Percentiles rank a stretch among this genome's conserved stretches.
Conservation (phyloP, 768 basidiomycete species). For the Termitomyces eurrhizus region DNA sequence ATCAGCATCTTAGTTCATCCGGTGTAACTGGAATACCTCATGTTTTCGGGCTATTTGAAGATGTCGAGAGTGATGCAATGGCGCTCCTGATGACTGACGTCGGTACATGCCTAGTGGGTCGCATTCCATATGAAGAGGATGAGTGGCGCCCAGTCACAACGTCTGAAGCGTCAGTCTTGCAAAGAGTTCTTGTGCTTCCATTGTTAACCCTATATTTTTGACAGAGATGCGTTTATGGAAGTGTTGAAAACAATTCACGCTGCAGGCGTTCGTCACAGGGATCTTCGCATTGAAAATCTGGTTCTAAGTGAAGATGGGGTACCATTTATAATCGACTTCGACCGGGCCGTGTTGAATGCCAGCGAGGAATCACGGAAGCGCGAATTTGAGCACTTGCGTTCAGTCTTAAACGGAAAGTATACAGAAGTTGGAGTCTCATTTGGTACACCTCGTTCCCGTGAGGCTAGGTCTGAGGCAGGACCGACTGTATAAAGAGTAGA, state of each 20-base stretch:
- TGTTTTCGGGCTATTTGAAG: too few relatives aligned
- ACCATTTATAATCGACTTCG: slow-evolving; percentile 7
- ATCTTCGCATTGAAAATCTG: not conserved
- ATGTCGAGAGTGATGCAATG: not conserved
- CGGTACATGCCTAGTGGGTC: not conserved
- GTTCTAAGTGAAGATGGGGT: slow-evolving; percentile 7
- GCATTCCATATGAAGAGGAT: not conserved
- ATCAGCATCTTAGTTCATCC: too few relatives aligned
- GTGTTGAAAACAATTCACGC: slow-evolving; percentile 19
- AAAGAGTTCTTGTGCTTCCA: not conserved
- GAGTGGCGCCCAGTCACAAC: not conserved
- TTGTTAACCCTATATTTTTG: slow-evolving; percentile 5
- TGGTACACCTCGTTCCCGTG: not conserved
- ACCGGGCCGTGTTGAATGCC: slow-evolving; percentile 2
- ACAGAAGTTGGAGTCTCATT: too few relatives aligned
- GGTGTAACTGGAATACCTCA: too few relatives aligned
- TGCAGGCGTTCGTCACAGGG: slow-evolving; percentile 17
- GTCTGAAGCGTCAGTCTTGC: not conserved
- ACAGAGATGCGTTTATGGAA: not conserved
- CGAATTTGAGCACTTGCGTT: slow-evolving; percentile 22
- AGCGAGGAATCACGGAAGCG: not conserved
- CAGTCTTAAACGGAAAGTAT: not conserved
- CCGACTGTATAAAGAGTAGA: too few relatives aligned
- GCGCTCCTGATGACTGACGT: slow-evolving; percentile 16
- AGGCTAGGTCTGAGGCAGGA: too few relatives aligned